Base-by-base conservation (phyloP, 208 protist genomes). In the Blastocrithidia nonstop region DNA sequence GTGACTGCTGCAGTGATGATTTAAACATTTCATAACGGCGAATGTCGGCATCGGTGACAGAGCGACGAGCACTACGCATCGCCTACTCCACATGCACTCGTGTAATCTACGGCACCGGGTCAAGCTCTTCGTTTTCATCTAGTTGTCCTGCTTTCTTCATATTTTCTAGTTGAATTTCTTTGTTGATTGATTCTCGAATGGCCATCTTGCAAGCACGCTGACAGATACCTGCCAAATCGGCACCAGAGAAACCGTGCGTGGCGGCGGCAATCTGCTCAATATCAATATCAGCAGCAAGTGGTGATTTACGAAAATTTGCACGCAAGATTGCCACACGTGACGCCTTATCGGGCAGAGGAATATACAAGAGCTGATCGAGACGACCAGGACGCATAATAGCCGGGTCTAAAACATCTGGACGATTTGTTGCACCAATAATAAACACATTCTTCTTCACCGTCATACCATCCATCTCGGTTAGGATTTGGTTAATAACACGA, bases 401-500 rank as follows among this genome's bases (percentile, higher is more conserved):
- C 21, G 97, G 84, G 80, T 99, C 99, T 47, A 99, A 88, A 50
- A 99, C 98, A 61, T 99, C 99, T 17, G 98, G 98, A 22, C 99
- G 75, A 80, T 99, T 99, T n/a, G 98, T 99, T 7, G 98, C 98
- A 47, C 98, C 98, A 71, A 99, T 99, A 66, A 99, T 96, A 71
- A 99, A 99, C 29, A 99, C 97, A 52, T 97, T 98, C 93, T 99
- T 99, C 71, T 99, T 98, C 11, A 76, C 70, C 57, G 86, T 89
- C 77, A 99, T 97, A 54, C 98, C 98, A 66, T 99, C 98, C 96
- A 99, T 99, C 79, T 99, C 98, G n/a, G 98, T 99, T 16, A 99
- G 82, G 32, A 99, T 93, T 76, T 99, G 98, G 85, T 99, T 99
- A 70, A 99, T 99, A 11, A 99, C 97, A 57, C 98, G 95, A 61